Base-by-base conservation (phyloP, 2,329 filamentous ascomycete species). In the Cladosporium halotolerans region DNA sequence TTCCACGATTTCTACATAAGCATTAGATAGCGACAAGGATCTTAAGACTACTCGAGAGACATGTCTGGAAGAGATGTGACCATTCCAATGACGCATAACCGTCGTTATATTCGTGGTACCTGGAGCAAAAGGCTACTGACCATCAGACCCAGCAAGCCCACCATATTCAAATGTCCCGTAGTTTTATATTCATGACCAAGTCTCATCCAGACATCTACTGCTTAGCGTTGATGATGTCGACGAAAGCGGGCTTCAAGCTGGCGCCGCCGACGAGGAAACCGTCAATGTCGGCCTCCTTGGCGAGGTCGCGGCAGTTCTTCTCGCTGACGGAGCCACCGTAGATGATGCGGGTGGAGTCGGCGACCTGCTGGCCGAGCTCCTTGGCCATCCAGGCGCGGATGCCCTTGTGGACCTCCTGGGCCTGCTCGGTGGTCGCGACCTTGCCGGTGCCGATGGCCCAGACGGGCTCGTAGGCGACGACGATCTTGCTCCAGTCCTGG, bases 391-490 rank as follows among this genome's bases (percentile, higher is more conserved):
- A 97, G 68, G 83, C 77, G 65, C 93, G 88, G 75, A 99, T 95
- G 62, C 87, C 89, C 66, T 85, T 88, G 78, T 96, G 90, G 56
- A 93, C 89, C 73, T 95, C 89, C 79, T 96, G 90, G 55, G 90
- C 90, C 80, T 96, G 90, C 76, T 89, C 80, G 56, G 84, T 90
- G 59, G 85, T 87, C 64, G 89, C 89, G 62, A 95, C 89, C 79
- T 93, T 95, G 73, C 93, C 93, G 62, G 93, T 97, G 64, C 92
- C 92, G 56, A 85, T 85, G 54, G 83, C 83, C 92, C 93, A 99
- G 79, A 99, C 95, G 68, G 93, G 93, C 82, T 99, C 93, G 76
- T 99, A 99, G 68, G 93, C 93, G 67, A 99, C 82, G 71, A 99
- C 93, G 61, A 99, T 82, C 79, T 93, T 93, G 68, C 79, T 82